Evolutionary conservation across 768 basidiomycete genomes (phyloP).

Genomic region (Pulveroboletus ravenelii): DNA sequence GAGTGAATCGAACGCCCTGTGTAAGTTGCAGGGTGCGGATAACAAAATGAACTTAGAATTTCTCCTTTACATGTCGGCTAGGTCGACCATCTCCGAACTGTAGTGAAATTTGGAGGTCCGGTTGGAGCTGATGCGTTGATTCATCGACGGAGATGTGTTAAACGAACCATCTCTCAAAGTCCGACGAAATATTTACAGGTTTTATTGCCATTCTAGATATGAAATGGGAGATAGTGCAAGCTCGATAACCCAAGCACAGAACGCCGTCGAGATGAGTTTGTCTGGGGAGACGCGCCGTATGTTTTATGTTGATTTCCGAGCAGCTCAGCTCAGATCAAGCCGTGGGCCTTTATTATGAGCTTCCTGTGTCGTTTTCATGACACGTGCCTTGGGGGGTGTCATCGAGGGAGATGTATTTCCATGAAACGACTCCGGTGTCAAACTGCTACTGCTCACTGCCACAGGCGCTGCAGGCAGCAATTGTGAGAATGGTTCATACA

Average conservation of each 20-base stretch:
- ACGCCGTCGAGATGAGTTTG: neutral
- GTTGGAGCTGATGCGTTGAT: no score
- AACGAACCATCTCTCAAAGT: neutral
- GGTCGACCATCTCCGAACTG: neutral
- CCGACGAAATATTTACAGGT: slow-evolving; percentile 4
- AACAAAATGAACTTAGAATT: neutral
- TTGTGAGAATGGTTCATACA: slow-evolving; percentile 41
- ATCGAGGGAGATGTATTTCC: slow-evolving; percentile 50
- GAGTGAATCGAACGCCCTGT: neutral
- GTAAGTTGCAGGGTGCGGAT: neutral
- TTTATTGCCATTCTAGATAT: neutral
- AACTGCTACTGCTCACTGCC: slow-evolving; percentile 32
- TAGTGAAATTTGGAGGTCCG: neutral
- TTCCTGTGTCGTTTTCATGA: slow-evolving; percentile 13
- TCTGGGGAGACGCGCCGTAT: neutral
- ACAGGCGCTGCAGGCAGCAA: slow-evolving; percentile 18
- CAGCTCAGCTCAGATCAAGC: slow-evolving; percentile 29
- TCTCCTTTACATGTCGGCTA: neutral
- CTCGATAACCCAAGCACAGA: neutral
- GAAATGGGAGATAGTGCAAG: neutral
- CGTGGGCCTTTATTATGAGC: slow-evolving; percentile 14
- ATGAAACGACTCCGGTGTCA: slow-evolving; percentile 58
- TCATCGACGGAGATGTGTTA: neutral
- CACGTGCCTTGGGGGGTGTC: slow-evolving; percentile 22
- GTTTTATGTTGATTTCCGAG: neutral